A percentile compares a stretch with the other conserved stretches of the same genome.
These are phyloP conservation scores for Colletotrichum cereale DNA, from an alignment of 2,329 filamentous ascomycete species.

Conservation along the genomic window DNA sequence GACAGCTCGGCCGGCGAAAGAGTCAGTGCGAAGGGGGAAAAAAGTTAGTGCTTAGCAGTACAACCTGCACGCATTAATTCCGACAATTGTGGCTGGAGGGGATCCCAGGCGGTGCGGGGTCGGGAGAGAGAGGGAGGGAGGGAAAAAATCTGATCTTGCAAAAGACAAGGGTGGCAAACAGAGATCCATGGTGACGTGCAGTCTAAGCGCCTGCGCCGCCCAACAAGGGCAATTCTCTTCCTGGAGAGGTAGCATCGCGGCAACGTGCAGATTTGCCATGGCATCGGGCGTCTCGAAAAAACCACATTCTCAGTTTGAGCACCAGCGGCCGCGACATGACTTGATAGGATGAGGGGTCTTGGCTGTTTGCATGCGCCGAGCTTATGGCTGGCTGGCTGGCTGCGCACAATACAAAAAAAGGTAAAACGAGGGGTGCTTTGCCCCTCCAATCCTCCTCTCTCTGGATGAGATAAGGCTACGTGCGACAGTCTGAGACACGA, in stretches of 20 bases:
- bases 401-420: not conserved
- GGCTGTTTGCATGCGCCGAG: not conserved
- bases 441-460: constrained; percentile 8
- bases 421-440: constrained; percentile 10
- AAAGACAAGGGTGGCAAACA: constrained; percentile 32
- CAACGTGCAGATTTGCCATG: constrained; percentile 34
- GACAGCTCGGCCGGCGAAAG: constrained; percentile 6
- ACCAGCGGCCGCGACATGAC: not conserved
- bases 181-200: constrained; percentile 37
- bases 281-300: constrained; percentile 13
- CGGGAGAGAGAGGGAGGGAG: not conserved
- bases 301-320: not conserved
- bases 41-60: not conserved
- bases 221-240: constrained; percentile 16
- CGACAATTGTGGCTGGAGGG: constrained; percentile 28
- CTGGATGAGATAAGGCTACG: constrained; percentile 6
- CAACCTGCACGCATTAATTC: constrained; percentile 30
- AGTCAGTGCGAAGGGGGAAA: not conserved
- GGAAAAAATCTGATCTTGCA: constrained; percentile 31
- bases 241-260: constrained; percentile 28
- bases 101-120: constrained; percentile 31
- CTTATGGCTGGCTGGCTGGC: no score
- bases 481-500: constrained; percentile 7
- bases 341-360: not conserved
- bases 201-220: constrained; percentile 38